Evolutionary conservation across 352 stramenopile genomes (phyloP).

Genomic region (Pythium biforme): DNA sequence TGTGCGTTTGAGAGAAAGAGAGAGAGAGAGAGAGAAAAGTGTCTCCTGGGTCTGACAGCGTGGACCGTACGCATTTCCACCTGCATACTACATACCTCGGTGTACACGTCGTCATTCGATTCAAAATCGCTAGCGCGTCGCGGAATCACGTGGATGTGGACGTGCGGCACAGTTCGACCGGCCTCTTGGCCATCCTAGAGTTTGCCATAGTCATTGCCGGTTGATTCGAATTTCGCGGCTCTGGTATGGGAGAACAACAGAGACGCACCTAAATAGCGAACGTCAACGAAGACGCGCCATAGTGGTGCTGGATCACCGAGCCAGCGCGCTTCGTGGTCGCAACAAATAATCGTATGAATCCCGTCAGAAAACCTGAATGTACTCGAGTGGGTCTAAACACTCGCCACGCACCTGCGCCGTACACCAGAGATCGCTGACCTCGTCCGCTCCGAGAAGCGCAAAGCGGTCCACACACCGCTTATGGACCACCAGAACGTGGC

Average conservation of each 20-base stretch:
- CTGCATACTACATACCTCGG: too few species aligned
- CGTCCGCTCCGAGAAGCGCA: constrained; percentile 70
- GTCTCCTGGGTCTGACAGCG: too few species aligned
- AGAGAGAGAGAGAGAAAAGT: too few species aligned
- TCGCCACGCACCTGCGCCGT: constrained; percentile 53
- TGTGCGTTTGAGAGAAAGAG: neutral
- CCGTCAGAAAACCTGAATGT: too few species aligned
- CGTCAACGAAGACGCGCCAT: constrained; percentile 80
- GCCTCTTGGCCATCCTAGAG: constrained; percentile 83
- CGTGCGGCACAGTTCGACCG: constrained; percentile 91
- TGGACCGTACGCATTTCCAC: too few species aligned
- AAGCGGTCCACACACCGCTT: constrained; percentile 75
- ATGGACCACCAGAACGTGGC: constrained; percentile 90
- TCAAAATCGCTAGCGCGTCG: constrained; percentile 74
- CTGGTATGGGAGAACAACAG: neutral
- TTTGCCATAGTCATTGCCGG: neutral
- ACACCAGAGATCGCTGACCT: constrained; percentile 89
- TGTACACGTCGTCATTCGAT: constrained; percentile 92
- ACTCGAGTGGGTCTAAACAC: neutral
- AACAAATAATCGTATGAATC: neutral
- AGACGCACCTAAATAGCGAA: constrained; percentile 84
- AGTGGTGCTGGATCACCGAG: constrained; percentile 67
- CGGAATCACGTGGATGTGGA: constrained; percentile 94
- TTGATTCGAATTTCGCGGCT: neutral
- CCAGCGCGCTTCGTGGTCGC: constrained; percentile 50